Percentiles rank a stretch among this genome's conserved stretches.
Evolutionary conservation across 2,329 filamentous ascomycete genomes (phyloP).

Genomic region (Hymenoscyphus occultus): DNA sequence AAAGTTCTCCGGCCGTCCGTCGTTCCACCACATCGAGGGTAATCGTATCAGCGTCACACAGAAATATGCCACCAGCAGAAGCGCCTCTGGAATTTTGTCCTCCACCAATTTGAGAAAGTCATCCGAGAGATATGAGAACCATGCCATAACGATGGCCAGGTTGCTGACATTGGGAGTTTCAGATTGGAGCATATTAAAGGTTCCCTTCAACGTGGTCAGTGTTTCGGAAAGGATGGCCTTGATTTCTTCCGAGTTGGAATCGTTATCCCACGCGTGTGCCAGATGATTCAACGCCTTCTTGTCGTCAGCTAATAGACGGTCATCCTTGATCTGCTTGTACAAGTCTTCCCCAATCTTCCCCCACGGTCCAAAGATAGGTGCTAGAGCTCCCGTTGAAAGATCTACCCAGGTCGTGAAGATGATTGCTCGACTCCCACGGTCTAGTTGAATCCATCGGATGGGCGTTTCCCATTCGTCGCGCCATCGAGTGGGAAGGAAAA

Average conservation of each 20-base stretch:
- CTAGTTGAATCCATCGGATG: conserved; percentile 35
- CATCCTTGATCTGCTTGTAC: conserved; percentile 8
- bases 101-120: conserved; percentile 37
- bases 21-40: conserved; percentile 43
- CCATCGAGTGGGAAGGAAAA: conserved; percentile 34
- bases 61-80: conserved; percentile 40
- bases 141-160: conserved; percentile 34
- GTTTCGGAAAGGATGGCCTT: conserved; percentile 18
- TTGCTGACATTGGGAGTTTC: conserved; percentile 27
- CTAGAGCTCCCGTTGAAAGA: conserved; percentile 29
- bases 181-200: conserved; percentile 24
- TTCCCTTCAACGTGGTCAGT: conserved; percentile 17
- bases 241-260: conserved; percentile 11
- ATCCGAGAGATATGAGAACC: conserved; percentile 39
- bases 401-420: conserved; percentile 4
- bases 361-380: conserved; percentile 28
- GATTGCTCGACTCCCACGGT: conserved; percentile 34
- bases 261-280: conserved; percentile 19
- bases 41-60: conserved; percentile 40
- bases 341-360: not conserved
- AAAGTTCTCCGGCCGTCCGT: conserved; percentile 41
- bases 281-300: conserved; percentile 22
- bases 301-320: conserved; percentile 19
- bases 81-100: conserved; percentile 37
- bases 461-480: conserved; percentile 31